phyloP scores from a whole-genome alignment of 352 stramenopile genomes.

The Phytophthora vignae region DNA sequence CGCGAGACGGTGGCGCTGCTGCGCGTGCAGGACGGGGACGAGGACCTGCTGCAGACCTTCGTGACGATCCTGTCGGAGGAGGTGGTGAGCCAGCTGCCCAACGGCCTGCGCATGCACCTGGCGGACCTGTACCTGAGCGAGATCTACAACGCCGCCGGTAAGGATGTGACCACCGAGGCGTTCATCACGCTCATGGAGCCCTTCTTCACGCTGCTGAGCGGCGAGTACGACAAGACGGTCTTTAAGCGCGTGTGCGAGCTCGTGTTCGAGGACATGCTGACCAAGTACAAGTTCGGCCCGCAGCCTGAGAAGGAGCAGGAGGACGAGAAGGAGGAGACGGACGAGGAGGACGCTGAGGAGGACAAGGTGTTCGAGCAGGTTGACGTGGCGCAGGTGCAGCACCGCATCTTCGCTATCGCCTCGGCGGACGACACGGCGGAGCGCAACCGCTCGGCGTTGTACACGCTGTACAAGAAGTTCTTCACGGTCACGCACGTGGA shows the following conservation, averaged over 20 bases:
- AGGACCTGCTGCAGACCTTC: slow-evolving; percentile 56
- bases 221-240: slow-evolving; percentile 82
- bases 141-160: slow-evolving; percentile 61
- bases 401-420: slow-evolving; percentile 82
- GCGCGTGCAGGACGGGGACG: slow-evolving; percentile 61
- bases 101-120: slow-evolving; percentile 82
- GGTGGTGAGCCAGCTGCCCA: slow-evolving; percentile 81
- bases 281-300: slow-evolving; percentile 70
- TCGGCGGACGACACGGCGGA: slow-evolving; percentile 80
- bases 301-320: slow-evolving; percentile 49
- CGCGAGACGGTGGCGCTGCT: slow-evolving; percentile 73
- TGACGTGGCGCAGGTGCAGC: slow-evolving; percentile 71
- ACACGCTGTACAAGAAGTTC: slow-evolving; percentile 84
- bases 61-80: slow-evolving; percentile 72
- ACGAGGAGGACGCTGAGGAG: slow-evolving; percentile 58
- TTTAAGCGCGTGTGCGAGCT: slow-evolving; percentile 84
- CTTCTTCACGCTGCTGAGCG: slow-evolving; percentile 82
- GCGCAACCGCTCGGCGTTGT: slow-evolving; percentile 80
- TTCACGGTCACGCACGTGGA: slow-evolving; percentile 76
- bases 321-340: slow-evolving; percentile 50
- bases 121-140: slow-evolving; percentile 80
- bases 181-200: slow-evolving; percentile 83
- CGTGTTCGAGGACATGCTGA: slow-evolving; percentile 77
- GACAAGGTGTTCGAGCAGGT: slow-evolving; percentile 75
- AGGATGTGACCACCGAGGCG: slow-evolving; percentile 59